Percentiles rank a stretch among this genome's conserved stretches.
phyloP scores from a whole-genome alignment of 2,329 filamentous ascomycete genomes.

The Thermomyces lanuginosus region DNA sequence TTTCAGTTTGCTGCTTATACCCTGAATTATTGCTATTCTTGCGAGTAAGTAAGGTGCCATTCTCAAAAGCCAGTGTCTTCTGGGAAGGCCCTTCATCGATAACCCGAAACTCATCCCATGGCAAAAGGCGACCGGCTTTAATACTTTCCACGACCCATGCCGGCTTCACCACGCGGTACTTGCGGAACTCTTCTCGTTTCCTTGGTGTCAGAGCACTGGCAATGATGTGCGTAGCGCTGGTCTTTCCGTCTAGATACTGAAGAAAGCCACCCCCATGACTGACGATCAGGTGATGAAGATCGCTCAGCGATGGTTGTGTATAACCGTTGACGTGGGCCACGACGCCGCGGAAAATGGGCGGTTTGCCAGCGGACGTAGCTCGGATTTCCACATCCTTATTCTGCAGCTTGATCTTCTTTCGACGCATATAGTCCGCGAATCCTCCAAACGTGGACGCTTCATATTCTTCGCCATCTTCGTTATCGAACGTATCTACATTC shows the following conservation, averaged over 20 bases:
- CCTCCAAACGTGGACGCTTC: constrained; percentile 72
- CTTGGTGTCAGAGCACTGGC: constrained; percentile 80
- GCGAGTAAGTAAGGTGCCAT: constrained; percentile 51
- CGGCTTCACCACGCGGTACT: constrained; percentile 84
- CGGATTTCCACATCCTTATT: constrained; percentile 78
- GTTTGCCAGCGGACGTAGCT: constrained; percentile 49
- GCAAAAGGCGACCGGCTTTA: constrained; percentile 58
- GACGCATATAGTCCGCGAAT: constrained; percentile 78
- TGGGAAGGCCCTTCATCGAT: constrained; percentile 73
- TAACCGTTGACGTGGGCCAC: constrained; percentile 91
- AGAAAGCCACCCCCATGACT: constrained; percentile 87
- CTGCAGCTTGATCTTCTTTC: constrained; percentile 94
- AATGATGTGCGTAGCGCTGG: constrained; percentile 88
- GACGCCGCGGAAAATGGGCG: constrained; percentile 76
- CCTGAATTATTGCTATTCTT: constrained; percentile 42
- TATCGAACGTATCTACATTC: constrained; percentile 48
- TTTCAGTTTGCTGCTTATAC: constrained; percentile 67
- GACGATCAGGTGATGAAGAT: constrained; percentile 77
- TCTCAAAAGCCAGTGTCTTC: constrained; percentile 51
- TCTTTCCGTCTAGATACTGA: constrained; percentile 90
- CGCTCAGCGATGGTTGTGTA: constrained; percentile 79
- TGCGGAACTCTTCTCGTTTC: constrained; percentile 73
- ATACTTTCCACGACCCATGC: constrained; percentile 90
- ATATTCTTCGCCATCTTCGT: constrained; percentile 84
- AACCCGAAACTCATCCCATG: constrained; percentile 74